A percentile compares a stretch with the other conserved stretches of the same genome.
Conservation (phyloP, 495 filamentous ascomycete species). For the Hapsidospora chrysogenum region DNA sequence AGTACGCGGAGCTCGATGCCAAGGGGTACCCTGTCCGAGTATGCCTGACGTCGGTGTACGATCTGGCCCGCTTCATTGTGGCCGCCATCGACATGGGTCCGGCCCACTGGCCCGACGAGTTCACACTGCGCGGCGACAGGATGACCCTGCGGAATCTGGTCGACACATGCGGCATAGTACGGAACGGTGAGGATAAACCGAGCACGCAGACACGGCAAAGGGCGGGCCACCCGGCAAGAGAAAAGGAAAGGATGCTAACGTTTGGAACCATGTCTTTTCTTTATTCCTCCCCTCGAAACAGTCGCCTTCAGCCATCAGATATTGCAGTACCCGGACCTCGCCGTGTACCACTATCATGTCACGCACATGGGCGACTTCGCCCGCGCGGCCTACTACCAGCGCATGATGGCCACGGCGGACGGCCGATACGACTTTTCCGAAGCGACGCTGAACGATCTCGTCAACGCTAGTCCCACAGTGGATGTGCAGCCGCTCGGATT, state of each 20-base stretch:
- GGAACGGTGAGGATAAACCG: conserved; percentile 1
- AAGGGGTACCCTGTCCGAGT: conserved; percentile 32
- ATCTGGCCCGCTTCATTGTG: conserved; percentile 50
- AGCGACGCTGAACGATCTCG: conserved; percentile 23
- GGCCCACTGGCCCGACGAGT: conserved; percentile 47
- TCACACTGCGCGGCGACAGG: conserved; percentile 44
- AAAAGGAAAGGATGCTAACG: no score
- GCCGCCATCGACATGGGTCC: conserved; percentile 41
- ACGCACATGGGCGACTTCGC: conserved; percentile 17
- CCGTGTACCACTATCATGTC: conserved; percentile 21
- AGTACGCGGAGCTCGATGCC: conserved; percentile 34
- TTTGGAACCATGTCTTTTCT: conserved; percentile 16
- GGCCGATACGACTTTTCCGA: conserved; percentile 30
- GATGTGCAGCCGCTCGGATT: conserved; percentile 25
- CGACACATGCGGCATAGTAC: conserved; percentile 21
- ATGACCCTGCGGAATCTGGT: conserved; percentile 36
- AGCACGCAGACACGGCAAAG: no score
- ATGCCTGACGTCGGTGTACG: conserved; percentile 49
- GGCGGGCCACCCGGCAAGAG: no score
- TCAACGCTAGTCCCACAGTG: conserved; percentile 21
- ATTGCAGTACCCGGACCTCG: conserved; percentile 23
- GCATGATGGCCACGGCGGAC: conserved; percentile 30
- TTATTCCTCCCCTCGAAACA: conserved; percentile 7
- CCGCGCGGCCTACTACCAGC: conserved; percentile 22
- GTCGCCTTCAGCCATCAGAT: conserved; percentile 21